Evolutionary conservation across 1,139 yeast species (phyloP), one percentile per base, ranked within the genome.

Genomic region (Schwanniomyces etchellsii): DNA sequence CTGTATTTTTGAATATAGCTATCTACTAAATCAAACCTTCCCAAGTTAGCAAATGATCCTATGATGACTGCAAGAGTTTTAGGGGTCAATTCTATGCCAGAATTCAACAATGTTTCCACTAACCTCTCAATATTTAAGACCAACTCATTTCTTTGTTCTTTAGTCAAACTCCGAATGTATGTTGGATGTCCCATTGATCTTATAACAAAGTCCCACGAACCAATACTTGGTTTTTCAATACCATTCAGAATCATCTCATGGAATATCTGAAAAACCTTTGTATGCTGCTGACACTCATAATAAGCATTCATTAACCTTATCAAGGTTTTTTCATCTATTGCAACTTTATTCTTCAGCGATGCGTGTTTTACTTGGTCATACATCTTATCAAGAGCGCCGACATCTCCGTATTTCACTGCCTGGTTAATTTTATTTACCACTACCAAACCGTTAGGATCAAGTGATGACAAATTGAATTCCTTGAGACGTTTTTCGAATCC

Each of bases 151-250:
- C 42, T 49, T 22, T 50, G 45, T n/a, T 35, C 34, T 2, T 35
- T 35, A 10, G 36, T 33, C 30, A 52, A 38, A 4, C 37, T 35
- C 14, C 32, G 33, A 5, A 59, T 48, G 27, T 52, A 39, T 5
- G 42, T 31, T 2, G 68, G 61, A 35, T 54, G 57, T 5, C 68
- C 64, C 51, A 65, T 47, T 2, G 69, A 53, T 34, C 56, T 50
- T 28, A 67, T 43, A 3, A 61, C 55, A 26, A 57, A 39, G 25
- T 59, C 62, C 73, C 73, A 67, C 1, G 67, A 43, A 2, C 43
- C 35, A 9, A 48, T 40, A 7, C 54, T 41, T 2, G 67, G 67
- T 14, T 42, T 45, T 11, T 42, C 40, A 18, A 49, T 38, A 2
- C 64, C 62, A 16, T 43, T 43, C n/a, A 38, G 31, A 15, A 60